Evolutionary conservation across 1,284 basidiomycete genomes (phyloP), one percentile per base, ranked within the genome.

Genomic region (Vanrija humicola): DNA sequence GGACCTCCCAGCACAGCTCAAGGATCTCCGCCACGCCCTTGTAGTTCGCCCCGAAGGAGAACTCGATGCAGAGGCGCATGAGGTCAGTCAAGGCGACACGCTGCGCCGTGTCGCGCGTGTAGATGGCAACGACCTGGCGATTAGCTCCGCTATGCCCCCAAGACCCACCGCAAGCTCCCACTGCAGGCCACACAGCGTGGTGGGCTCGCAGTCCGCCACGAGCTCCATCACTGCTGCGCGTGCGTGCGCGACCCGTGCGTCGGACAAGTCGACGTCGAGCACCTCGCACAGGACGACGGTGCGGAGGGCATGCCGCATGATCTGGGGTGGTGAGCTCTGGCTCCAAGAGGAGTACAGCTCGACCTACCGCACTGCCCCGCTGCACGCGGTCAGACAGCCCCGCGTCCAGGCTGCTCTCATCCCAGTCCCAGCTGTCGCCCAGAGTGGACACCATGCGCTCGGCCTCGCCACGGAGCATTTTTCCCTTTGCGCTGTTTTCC

Each of bases 211-310:
- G 29, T 62, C 61, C 23, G 50, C 56, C 3, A 62, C 61, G 42
- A 62, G 52, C 44, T 62, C 61, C 38, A 59, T 19, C 15, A 48
- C 55, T 3, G 48, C 46, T 25, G 52, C 43, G 1, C 44, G 23
- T 5, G 48, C 55, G 9, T 23, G 18, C 5, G 21, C 23, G 19
- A 62, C 43, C 2, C 57, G 52, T 19, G 38, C 40, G 38, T 64
- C 62, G 6, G 34, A 42, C 28, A 62, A 46, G 6, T 55, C 48
- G 4, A 47, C 46, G 8, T 57, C 42, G 10, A 64, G 58, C 6
- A 64, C 50, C 43, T 64, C 63, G 26, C 62, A 46, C 12, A 64
- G 47, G 12, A 64, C 45, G n/a, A 59, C 58, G 16, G 45, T 43
- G 14, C 62, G 39, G 3, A 55, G 56, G 5, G 46, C 34, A 10